A percentile compares a stretch with the other conserved stretches of the same genome.
Evolutionary conservation across 108 stramenopile species (phyloP).

Genomic region (Nitzschia palea): DNA sequence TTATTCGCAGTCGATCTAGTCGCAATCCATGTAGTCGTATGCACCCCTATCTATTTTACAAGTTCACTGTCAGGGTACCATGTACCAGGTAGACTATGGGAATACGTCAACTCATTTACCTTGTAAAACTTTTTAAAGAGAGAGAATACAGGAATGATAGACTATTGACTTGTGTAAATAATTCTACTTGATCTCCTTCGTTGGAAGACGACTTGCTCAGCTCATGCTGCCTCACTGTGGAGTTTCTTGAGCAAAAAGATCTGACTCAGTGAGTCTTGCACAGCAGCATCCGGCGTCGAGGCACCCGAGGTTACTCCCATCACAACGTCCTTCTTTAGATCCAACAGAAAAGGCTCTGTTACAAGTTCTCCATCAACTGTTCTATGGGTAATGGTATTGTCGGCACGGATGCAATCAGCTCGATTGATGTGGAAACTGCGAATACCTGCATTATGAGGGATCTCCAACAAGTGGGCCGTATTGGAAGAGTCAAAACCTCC

Average conservation of each 20-base stretch:
- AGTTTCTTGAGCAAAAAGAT: constrained; percentile 80
- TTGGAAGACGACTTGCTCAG: too few species aligned
- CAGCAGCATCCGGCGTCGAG: constrained; percentile 90
- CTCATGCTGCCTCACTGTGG: not conserved
- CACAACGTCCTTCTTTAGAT: constrained; percentile 68
- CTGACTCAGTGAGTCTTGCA: constrained; percentile 83
- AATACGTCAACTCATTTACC: too few species aligned
- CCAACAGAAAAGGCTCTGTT: constrained; percentile 75
- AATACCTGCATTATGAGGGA: constrained; percentile 79
- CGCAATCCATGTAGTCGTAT: too few species aligned
- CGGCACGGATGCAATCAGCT: constrained; percentile 84
- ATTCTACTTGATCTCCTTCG: too few species aligned
- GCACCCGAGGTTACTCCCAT: constrained; percentile 97
- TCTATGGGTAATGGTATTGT: constrained; percentile 89
- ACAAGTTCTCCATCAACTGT: constrained; percentile 82
- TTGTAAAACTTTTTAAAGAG: too few species aligned
- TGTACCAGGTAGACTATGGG: too few species aligned
- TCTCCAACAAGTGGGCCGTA: constrained; percentile 94
- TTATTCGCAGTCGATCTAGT: too few species aligned
- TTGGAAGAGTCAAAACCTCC: constrained; percentile 98
- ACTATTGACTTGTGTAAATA: too few species aligned
- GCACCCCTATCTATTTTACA: too few species aligned
- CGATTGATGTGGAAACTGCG: constrained; percentile 93
- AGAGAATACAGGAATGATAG: too few species aligned
- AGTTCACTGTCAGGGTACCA: too few species aligned